phyloP scores from a whole-genome alignment of 208 protist genomes.

The Leishmania amazonensis region DNA sequence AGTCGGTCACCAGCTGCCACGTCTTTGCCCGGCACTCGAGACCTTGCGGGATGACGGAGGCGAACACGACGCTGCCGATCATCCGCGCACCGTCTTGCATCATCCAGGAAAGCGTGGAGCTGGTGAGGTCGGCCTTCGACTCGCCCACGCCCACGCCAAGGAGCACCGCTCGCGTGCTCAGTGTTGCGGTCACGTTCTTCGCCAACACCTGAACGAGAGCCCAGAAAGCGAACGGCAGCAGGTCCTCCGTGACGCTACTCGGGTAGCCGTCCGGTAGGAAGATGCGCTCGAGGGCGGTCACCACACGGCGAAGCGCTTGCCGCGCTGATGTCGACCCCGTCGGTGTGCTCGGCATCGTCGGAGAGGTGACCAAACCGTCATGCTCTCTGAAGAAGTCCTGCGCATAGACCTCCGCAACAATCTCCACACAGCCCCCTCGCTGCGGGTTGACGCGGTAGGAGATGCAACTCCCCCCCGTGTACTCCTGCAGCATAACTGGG shows the following conservation, averaged over 20 bases:
- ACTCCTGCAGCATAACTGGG: conserved; percentile 41
- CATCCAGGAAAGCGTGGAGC: conserved; percentile 58
- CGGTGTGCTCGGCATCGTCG: not conserved
- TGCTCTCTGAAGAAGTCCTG: conserved; percentile 27
- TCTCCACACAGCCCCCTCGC: conserved; percentile 21
- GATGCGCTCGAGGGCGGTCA: conserved; percentile 25
- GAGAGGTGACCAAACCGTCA: not conserved
- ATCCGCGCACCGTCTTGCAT: conserved; percentile 57
- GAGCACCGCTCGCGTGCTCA: conserved; percentile 62
- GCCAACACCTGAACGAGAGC: conserved; percentile 44
- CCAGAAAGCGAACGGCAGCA: conserved; percentile 36
- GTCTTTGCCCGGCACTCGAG: conserved; percentile 61
- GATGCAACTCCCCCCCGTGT: conserved; percentile 21
- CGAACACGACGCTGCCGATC: conserved; percentile 54
- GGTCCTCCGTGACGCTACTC: conserved; percentile 54
- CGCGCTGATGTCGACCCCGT: not conserved
- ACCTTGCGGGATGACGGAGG: conserved; percentile 29
- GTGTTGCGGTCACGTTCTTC: conserved; percentile 34
- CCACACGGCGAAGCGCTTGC: conserved; percentile 1
- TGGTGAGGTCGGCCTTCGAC: conserved; percentile 38
- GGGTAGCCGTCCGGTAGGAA: conserved; percentile 72
- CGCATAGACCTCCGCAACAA: conserved; percentile 21
- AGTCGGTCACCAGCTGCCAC: conserved; percentile 63
- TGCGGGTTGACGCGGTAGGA: conserved; percentile 40
- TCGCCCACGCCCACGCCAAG: conserved; percentile 50